Evolutionary conservation across 2,329 filamentous ascomycete genomes (phyloP), one percentile per base, ranked within the genome.

Genomic region (Aspergillus bombycis): DNA sequence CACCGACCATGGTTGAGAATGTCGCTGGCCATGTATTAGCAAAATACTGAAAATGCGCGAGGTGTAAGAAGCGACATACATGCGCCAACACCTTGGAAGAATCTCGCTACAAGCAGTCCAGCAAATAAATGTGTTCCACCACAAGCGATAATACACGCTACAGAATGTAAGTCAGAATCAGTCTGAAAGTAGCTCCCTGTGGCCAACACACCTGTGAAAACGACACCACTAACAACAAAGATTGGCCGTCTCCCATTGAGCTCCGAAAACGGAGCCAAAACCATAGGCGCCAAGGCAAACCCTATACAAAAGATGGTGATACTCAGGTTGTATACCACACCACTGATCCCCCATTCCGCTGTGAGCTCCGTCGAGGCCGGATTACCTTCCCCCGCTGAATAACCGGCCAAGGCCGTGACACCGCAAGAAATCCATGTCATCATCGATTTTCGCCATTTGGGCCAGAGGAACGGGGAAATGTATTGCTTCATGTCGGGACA

Each of bases 1-100:
- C 94, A n/a, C 94, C 94, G 0, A 96, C 90, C 85, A 97, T 94
- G 26, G 92, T 95, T 52, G 90, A 93, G 74, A 96, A 96, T 0
- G 86, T 88, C 38, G 75, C 78, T 80, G 28, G 3, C 12, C 41
- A 63, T 26, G 12, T 43, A n/a, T 50, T 30, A 50, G 23, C 16
- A 50, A 7, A 11, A 4, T 28, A 4, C 26, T 14, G 14, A 45
- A 30, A 43, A 76, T 58, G 0, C 6, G 14, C 14, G 0, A 16
- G 6, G 1, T 7, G 16, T 36, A 16, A 36, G 38, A 14, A 28
- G 28, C 16, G 4, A 82, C 82, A 84, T 88, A 56, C 89, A 93
- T 7, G 87, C 89, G 8, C 91, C 91, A n/a, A 88, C 87, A 1
- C 94, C 94, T 11, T 88, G 85, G 54, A 95, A 83, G 74, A 97